phyloP scores from a whole-genome alignment of 2,329 filamentous ascomycete genomes.

The Neonectria coccinea region DNA sequence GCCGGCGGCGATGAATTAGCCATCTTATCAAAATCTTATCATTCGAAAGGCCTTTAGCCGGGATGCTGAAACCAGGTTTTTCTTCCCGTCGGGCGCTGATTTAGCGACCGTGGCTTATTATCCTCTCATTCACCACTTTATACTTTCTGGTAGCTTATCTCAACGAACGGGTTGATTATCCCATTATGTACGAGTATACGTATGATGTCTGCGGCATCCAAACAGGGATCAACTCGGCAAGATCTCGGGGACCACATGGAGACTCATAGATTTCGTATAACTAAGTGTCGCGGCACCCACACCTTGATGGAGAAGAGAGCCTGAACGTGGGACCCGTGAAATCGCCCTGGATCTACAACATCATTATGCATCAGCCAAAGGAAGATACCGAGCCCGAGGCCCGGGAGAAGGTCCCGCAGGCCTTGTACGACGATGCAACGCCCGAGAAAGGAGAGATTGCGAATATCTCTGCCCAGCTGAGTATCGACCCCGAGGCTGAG shows the following conservation, averaged over 20 bases:
- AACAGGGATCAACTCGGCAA: not conserved
- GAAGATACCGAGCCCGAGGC: slow-evolving; percentile 9
- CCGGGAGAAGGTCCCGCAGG: slow-evolving; percentile 17
- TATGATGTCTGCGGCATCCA: not conserved
- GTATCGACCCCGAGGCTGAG: slow-evolving; percentile 23
- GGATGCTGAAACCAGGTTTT: not conserved
- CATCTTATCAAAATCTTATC: slow-evolving; percentile 1
- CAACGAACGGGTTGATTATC: not conserved
- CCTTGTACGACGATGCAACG: slow-evolving; percentile 5
- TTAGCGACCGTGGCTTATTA: not conserved
- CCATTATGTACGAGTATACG: not conserved
- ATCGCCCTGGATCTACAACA: not conserved
- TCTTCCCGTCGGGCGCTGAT: not conserved
- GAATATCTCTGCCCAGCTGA: slow-evolving; percentile 23
- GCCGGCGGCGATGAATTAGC: not conserved
- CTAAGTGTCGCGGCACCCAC: not conserved
- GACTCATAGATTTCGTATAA: not conserved
- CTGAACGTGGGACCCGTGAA: not conserved
- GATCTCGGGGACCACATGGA: not conserved
- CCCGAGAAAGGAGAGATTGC: slow-evolving; percentile 25
- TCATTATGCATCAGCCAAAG: not conserved
- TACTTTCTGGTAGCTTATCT: not conserved
- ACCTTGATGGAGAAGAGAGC: not conserved
- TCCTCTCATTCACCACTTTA: not conserved
- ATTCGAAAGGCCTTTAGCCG: not conserved